Conservation (phyloP, 768 basidiomycete genomes). For the Xanthoconium stramineum region DNA sequence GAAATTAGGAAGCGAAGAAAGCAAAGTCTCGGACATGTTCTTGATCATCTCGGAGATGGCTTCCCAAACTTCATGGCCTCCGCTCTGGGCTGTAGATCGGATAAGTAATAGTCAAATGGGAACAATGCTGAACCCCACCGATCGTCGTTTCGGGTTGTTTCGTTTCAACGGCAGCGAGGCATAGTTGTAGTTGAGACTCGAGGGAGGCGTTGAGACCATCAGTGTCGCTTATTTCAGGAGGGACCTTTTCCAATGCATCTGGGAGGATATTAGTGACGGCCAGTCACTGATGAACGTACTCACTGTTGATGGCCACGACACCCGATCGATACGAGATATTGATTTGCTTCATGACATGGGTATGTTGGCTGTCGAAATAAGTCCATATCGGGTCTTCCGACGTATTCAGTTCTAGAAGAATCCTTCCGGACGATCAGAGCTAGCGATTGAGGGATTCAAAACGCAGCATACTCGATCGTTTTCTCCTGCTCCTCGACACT, state of each 20-base stretch:
- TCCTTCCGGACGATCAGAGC: constrained; percentile 43
- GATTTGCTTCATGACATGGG: constrained; percentile 79
- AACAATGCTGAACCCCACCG: constrained; percentile 37
- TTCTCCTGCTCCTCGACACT: constrained; percentile 94
- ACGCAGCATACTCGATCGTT: constrained; percentile 78
- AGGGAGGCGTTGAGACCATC: constrained; percentile 43
- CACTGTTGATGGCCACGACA: constrained; percentile 49
- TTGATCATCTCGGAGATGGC: constrained; percentile 77
- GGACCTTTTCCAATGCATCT: constrained; percentile 49
- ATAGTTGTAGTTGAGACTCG: constrained; percentile 56
- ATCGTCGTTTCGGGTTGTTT: constrained; percentile 62
- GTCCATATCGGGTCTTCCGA: constrained; percentile 93
- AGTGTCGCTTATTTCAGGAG: constrained; percentile 33
- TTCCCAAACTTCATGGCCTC: constrained; percentile 79
- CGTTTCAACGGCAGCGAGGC: constrained; percentile 56
- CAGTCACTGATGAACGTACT: constrained; percentile 6
- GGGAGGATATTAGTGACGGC: neutral
- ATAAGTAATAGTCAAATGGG: neutral
- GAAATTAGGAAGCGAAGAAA: constrained; percentile 85
- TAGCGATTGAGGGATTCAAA: neutral
- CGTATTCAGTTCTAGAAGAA: constrained; percentile 81
- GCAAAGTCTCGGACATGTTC: constrained; percentile 79
- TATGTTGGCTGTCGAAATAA: constrained; percentile 92
- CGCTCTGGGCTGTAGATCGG: constrained; percentile 53
- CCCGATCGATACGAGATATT: constrained; percentile 55